These are phyloP conservation scores for Amaranthus hypochondriacus DNA, from an alignment of 148 eudicot genomes.

Conservation along the genomic window DNA sequence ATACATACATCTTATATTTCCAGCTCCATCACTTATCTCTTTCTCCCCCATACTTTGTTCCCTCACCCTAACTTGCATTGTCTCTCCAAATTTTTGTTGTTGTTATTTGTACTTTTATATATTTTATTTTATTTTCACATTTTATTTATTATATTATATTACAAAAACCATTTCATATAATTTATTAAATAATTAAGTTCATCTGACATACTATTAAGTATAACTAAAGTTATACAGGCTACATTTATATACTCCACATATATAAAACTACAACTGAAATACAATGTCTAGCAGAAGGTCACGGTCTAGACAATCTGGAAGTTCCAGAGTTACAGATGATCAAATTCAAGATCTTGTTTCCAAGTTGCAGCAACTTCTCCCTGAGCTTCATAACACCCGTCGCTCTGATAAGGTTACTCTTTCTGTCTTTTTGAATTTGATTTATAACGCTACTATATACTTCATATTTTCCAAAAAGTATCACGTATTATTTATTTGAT, in stretches of 20 bases:
- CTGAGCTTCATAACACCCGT: constrained; percentile 46
- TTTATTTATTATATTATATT: neutral
- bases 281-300: constrained; percentile 58
- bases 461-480: no score
- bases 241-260: neutral
- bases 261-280: neutral
- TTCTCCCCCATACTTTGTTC: constrained; percentile 32
- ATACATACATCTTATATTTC: neutral
- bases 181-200: neutral
- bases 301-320: constrained; percentile 44
- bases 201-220: neutral
- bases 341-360: constrained; percentile 65
- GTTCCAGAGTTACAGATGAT: constrained; percentile 50
- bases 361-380: constrained; percentile 71
- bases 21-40: constrained; percentile 26
- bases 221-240: neutral
- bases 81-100: constrained; percentile 1
- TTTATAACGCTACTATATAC: no score
- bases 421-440: neutral
- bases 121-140: neutral
- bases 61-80: neutral
- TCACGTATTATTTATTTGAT: no score
- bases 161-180: neutral
- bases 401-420: constrained; percentile 57
- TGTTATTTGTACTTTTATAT: neutral